Evolutionary conservation across 768 basidiomycete genomes (phyloP).

Genomic region (Mycena albidolilacea): DNA sequence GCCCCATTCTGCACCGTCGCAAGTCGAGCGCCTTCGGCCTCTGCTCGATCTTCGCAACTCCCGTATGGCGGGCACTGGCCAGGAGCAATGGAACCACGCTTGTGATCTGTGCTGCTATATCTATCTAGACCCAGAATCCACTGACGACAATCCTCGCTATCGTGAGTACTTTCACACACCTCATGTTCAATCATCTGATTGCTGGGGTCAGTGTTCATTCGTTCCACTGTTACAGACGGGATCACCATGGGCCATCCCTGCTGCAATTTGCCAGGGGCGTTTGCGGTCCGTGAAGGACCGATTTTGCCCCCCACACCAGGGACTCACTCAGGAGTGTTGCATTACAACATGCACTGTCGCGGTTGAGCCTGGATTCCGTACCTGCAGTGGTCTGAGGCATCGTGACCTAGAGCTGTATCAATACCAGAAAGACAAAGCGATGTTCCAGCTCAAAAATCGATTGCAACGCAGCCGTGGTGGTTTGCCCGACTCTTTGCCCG

Average conservation of each 20-base stretch:
- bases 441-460: slow-evolving; percentile 14
- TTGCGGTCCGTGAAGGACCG: slow-evolving; percentile 17
- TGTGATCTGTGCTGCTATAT: slow-evolving; percentile 47
- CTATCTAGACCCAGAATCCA: slow-evolving; percentile 14
- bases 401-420: slow-evolving; percentile 5
- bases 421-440: slow-evolving; percentile 7
- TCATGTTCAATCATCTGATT: slow-evolving; percentile 1
- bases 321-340: background rate
- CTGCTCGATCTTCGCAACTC: slow-evolving; percentile 43
- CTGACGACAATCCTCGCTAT: slow-evolving; percentile 33
- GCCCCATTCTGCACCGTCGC: slow-evolving; percentile 35
- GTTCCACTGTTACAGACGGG: slow-evolving; percentile 23
- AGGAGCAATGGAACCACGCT: slow-evolving; percentile 49
- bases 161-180: slow-evolving; percentile 13
- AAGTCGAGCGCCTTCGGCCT: slow-evolving; percentile 39
- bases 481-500: background rate
- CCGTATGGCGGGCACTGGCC: slow-evolving; percentile 45
- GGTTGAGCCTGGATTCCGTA: slow-evolving; percentile 5
- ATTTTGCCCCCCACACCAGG: slow-evolving; percentile 5
- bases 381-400: background rate
- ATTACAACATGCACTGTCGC: background rate
- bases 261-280: slow-evolving; percentile 12
- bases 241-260: background rate
- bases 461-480: background rate
- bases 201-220: slow-evolving; percentile 13